phyloP scores from a whole-genome alignment of 495 filamentous ascomycete species.

The Neurospora pannonica region DNA sequence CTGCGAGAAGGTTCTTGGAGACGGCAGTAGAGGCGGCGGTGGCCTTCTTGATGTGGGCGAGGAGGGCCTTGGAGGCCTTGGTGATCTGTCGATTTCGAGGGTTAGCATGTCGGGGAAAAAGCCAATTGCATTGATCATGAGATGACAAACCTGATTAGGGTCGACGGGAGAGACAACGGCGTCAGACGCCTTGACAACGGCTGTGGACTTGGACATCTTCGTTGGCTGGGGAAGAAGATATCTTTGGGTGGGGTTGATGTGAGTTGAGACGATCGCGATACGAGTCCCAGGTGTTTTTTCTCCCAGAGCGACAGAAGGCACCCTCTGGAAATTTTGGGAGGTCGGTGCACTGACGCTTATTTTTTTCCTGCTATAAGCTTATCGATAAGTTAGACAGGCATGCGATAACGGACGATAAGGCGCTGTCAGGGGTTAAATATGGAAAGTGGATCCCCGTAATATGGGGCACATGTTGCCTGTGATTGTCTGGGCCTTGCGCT shows the following conservation, averaged over 20 bases:
- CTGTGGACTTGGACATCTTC: constrained; percentile 20
- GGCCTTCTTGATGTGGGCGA: constrained; percentile 66
- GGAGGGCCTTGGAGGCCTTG: constrained; percentile 71
- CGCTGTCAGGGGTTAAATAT: background rate
- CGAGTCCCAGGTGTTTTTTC: constrained; percentile 11
- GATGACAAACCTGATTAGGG: constrained; percentile 31
- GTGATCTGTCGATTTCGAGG: constrained; percentile 40
- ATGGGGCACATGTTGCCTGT: background rate
- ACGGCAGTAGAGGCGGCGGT: constrained; percentile 44
- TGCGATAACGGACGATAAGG: background rate
- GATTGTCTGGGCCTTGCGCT: background rate
- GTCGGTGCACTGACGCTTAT: constrained; percentile 10
- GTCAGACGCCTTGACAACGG: constrained; percentile 19
- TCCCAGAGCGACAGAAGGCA: background rate
- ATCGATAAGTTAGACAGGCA: background rate
- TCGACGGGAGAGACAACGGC: constrained; percentile 29
- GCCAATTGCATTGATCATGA: background rate
- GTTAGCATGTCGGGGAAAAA: background rate
- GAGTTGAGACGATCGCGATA: background rate
- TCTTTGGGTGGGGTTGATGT: constrained; percentile 5
- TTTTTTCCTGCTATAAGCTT: constrained; percentile 4
- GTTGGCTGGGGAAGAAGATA: constrained; percentile 7
- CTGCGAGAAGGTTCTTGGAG: constrained; percentile 68
- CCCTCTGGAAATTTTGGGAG: constrained; percentile 18
- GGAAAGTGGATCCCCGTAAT: background rate